A percentile compares a stretch with the other conserved stretches of the same genome.
These are phyloP conservation scores for Coemansia nantahalensis DNA, from an alignment of 192 early-diverging fungal genomes.

Conservation along the genomic window DNA sequence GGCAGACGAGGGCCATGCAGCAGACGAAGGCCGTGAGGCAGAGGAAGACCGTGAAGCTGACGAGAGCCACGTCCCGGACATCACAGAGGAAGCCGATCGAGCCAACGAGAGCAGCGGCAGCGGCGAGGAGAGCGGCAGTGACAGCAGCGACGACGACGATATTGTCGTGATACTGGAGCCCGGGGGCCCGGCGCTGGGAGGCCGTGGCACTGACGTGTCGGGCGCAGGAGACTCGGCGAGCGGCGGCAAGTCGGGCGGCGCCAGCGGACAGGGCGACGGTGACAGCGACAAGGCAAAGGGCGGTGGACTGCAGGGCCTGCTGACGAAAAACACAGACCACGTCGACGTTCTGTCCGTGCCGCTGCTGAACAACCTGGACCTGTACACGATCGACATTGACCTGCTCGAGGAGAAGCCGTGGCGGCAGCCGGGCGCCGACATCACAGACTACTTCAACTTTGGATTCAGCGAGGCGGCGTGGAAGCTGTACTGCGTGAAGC, in stretches of 20 bases:
- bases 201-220: neutral
- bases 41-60: neutral
- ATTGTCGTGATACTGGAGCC: conserved; percentile 47
- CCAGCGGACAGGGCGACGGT: neutral
- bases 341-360: conserved; percentile 50
- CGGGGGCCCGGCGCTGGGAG: conserved; percentile 11
- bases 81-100: neutral
- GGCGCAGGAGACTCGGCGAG: too few relatives aligned
- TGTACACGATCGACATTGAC: conserved; percentile 91
- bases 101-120: conserved; percentile 1
- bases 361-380: conserved; percentile 66
- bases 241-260: neutral
- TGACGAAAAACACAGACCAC: conserved; percentile 29
- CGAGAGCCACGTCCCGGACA: neutral
- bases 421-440: conserved; percentile 87
- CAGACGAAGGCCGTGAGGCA: neutral
- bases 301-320: conserved; percentile 16
- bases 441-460: conserved; percentile 99
- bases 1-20: neutral
- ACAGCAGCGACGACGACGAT: conserved; percentile 24
- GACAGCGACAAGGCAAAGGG: conserved; percentile 5
- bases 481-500: conserved; percentile 91
- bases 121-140: conserved; percentile 2
- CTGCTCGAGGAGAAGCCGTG: conserved; percentile 95
- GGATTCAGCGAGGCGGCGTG: conserved; percentile 97